Base-by-base conservation (phyloP, 208 protist genomes). In the Tritrichomonas foetus region DNA sequence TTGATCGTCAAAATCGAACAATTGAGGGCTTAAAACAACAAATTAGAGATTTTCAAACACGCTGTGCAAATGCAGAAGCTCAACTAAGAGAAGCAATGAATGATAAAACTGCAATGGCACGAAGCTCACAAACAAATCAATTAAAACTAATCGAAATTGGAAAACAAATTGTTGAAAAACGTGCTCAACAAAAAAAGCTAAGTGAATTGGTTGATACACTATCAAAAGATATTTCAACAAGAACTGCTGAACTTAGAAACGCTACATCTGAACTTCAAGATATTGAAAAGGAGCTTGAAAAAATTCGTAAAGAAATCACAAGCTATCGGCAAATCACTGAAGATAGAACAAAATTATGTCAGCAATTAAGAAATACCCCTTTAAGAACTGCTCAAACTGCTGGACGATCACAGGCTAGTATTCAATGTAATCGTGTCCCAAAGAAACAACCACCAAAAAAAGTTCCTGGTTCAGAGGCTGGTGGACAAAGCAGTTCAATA, bases 231-330 rank as follows among this genome's bases (percentile, higher is more conserved):
- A 89, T 89, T n/a, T 44, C 47, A 13, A 89, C 27, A 39, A 0
- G 47, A 57, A 89, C 41, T 55, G 78, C 33, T 39, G 41, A 89
- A 89, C 47, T 89, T 22, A 25, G 47, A 89, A 39, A 57, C 33
- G 47, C 41, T 55, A 89, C 47, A 39, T 30, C 41, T 30, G 74
- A 82, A 27, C 30, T 82, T 3, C 78, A 89, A 89, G 78, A 61
- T 47, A 89, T 89, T 50, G 41, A 82, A 89, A 49, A 89, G 33
- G 78, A 89, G 57, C 27, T 89, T 47, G 27, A 89, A 53, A 53
- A 33, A 49, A 57, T 53, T 30, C 33, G 44, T 20, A 30, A 89
- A 22, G 41, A 89, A 50, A 89, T 53, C 78, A 49, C 33, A 27
- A 49, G 47, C 11, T 57, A 57, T 20, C 25, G 41, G 57, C 11